phyloP scores from a whole-genome alignment of 169 alveolate genomes.

The Cyclospora cayetanensis region DNA sequence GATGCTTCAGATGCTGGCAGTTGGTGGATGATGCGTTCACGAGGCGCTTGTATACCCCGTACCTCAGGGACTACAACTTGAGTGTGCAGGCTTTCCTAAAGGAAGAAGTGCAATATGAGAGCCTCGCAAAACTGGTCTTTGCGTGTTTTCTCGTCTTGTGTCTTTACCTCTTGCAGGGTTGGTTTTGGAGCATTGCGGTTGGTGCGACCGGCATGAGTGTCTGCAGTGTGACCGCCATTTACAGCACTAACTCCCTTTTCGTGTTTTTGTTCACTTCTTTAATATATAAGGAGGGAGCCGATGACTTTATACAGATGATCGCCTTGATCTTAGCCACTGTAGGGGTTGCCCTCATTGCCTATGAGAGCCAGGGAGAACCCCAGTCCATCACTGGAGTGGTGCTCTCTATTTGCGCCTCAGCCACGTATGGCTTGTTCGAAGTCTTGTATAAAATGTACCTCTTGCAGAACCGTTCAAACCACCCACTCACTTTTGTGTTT shows the following conservation, averaged over 20 bases:
- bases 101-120: constrained; percentile 24
- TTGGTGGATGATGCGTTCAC: neutral
- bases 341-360: constrained; percentile 68
- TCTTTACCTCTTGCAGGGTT: constrained; percentile 47
- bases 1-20: too few species aligned
- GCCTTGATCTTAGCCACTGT: constrained; percentile 55
- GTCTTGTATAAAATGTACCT: constrained; percentile 55
- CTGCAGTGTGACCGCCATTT: constrained; percentile 66
- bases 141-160: constrained; percentile 29
- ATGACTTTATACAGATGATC: neutral
- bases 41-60: neutral
- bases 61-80: neutral
- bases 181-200: constrained; percentile 69
- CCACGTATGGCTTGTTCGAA: constrained; percentile 58
- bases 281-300: constrained; percentile 13
- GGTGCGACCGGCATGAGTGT: constrained; percentile 68
- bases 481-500: constrained; percentile 14
- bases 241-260: constrained; percentile 61
- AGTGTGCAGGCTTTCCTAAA: constrained; percentile 17
- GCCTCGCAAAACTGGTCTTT: neutral
- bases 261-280: constrained; percentile 42
- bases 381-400: constrained; percentile 41
- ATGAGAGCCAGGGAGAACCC: constrained; percentile 65
- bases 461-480: constrained; percentile 21
- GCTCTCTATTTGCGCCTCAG: neutral